A percentile compares a stretch with the other conserved stretches of the same genome.
Conservation (phyloP, 106 monocot species). For the Platanthera zijinensis region DNA sequence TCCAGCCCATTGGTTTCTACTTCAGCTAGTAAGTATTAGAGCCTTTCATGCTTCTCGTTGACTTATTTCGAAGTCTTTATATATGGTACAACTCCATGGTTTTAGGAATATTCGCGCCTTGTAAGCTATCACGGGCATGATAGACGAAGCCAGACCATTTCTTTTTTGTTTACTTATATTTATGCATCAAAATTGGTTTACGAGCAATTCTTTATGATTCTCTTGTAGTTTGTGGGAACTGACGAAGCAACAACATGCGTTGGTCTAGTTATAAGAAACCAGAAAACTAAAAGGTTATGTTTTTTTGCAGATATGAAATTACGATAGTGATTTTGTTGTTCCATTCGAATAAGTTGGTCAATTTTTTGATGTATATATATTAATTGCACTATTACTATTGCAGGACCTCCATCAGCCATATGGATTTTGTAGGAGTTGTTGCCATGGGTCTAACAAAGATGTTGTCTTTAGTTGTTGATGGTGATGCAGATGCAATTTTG, state of each 20-base stretch:
- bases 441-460: slow-evolving; percentile 60
- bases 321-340: neutral
- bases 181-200: neutral
- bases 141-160: neutral
- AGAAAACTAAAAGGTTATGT: slow-evolving; percentile 68
- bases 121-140: neutral
- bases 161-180: neutral
- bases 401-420: slow-evolving; percentile 78
- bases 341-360: slow-evolving; percentile 8
- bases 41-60: neutral
- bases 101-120: neutral
- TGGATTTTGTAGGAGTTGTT: slow-evolving; percentile 65
- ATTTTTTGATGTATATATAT: neutral
- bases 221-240: slow-evolving; percentile 59
- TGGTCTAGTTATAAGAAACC: slow-evolving; percentile 75
- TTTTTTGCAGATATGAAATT: neutral
- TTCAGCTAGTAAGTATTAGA: neutral
- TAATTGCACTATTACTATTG: neutral
- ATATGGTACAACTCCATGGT: neutral
- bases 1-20: neutral
- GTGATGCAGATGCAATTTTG: slow-evolving; percentile 29
- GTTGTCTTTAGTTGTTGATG: slow-evolving; percentile 40
- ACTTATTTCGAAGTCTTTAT: neutral
- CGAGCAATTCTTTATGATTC: neutral
- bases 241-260: slow-evolving; percentile 97